phyloP scores from a whole-genome alignment of 2,329 filamentous ascomycete species.

The Dactylellina sp. region DNA sequence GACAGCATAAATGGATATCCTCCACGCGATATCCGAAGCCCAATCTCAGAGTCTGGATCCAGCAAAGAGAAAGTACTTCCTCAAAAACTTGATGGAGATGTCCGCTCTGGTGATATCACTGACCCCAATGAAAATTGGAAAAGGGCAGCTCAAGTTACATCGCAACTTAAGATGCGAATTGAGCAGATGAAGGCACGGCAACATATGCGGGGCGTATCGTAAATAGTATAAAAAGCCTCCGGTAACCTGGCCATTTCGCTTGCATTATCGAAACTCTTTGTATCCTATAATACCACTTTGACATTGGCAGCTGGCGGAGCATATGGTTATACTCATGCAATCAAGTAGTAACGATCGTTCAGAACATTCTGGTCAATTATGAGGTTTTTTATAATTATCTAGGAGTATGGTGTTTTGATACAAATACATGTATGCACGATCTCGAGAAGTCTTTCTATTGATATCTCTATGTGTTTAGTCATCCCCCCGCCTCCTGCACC shows the following conservation, averaged over 20 bases:
- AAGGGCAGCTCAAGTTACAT: constrained; percentile 95
- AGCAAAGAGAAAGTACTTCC: constrained; percentile 27
- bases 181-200: constrained; percentile 85
- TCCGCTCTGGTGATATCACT: constrained; percentile 60
- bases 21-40: constrained; percentile 46
- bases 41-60: constrained; percentile 44
- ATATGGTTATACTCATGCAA: too few species aligned
- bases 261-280: not conserved
- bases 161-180: constrained; percentile 94
- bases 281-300: too few species aligned
- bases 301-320: too few species aligned
- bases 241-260: not conserved
- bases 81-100: constrained; percentile 23
- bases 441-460: too few species aligned
- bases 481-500: too few species aligned
- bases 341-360: too few species aligned
- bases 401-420: too few species aligned
- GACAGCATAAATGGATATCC: constrained; percentile 34
- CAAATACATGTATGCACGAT: too few species aligned
- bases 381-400: too few species aligned
- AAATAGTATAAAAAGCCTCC: not conserved
- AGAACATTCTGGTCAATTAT: too few species aligned
- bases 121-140: constrained; percentile 92
- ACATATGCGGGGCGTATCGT: constrained; percentile 64
- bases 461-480: too few species aligned